These are phyloP conservation scores for Aspergillus wentii DNA, from an alignment of 495 filamentous ascomycete species.

Conservation along the genomic window DNA sequence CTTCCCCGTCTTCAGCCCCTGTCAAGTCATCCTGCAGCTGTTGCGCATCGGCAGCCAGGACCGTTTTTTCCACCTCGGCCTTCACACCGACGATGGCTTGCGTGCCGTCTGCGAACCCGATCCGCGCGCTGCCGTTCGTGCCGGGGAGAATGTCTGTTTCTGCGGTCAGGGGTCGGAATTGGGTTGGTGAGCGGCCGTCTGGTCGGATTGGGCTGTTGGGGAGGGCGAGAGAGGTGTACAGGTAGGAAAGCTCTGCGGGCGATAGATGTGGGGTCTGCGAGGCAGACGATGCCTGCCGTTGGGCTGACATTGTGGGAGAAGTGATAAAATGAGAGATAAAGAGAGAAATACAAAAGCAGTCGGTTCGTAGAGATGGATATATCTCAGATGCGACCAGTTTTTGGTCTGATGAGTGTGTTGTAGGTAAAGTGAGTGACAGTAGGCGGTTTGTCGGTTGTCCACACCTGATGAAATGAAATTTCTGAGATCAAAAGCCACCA, in stretches of 20 bases:
- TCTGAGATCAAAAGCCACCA: too few relatives aligned
- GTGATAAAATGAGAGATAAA: too few relatives aligned
- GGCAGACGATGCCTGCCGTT: slow-evolving; percentile 42
- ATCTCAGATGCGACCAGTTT: too few relatives aligned
- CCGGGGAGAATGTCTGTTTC: slow-evolving; percentile 85
- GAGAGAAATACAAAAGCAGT: too few relatives aligned
- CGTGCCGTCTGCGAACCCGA: slow-evolving; percentile 91
- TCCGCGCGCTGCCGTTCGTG: slow-evolving; percentile 85
- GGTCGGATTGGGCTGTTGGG: slow-evolving; percentile 79
- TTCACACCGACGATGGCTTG: slow-evolving; percentile 95
- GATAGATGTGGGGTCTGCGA: slow-evolving; percentile 64
- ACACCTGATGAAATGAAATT: not conserved
- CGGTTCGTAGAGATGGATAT: too few relatives aligned
- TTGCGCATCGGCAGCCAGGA: slow-evolving; percentile 23
- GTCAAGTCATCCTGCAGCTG: slow-evolving; percentile 22
- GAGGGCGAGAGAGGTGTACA: slow-evolving; percentile 77
- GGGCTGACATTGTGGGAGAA: slow-evolving; percentile 31
- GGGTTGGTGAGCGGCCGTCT: slow-evolving; percentile 73
- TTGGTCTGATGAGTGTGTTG: too few relatives aligned
- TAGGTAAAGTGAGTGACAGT: too few relatives aligned
- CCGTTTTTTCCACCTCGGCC: slow-evolving; percentile 78
- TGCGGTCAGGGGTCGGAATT: slow-evolving; percentile 86
- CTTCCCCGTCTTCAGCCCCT: slow-evolving; percentile 22
- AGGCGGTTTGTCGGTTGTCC: too few relatives aligned
- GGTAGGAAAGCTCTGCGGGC: slow-evolving; percentile 92